Percentiles rank a stretch among this genome's conserved stretches.
Conservation (phyloP, 257 asterid species). For the Solanum tacnaense region DNA sequence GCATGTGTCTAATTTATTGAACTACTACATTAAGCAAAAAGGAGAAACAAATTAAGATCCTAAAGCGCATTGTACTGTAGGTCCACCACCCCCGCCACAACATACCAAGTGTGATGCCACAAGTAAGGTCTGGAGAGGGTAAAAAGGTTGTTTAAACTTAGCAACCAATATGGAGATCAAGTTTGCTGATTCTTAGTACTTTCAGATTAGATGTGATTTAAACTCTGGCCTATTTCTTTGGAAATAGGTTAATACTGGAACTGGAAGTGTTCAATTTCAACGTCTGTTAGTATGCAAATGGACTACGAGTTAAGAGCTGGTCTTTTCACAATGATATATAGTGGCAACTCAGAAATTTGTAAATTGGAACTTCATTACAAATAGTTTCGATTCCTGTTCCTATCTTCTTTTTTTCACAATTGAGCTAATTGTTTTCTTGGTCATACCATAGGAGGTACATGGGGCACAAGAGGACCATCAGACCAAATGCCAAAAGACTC, state of each 20-base stretch:
- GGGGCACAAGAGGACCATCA: slow-evolving; percentile 93
- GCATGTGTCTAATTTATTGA: background rate
- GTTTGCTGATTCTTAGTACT: background rate
- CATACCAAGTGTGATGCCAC: background rate
- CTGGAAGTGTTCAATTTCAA: background rate
- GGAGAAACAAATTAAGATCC: background rate
- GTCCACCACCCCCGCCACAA: background rate
- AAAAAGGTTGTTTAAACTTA: background rate
- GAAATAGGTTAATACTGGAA: background rate
- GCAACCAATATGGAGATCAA: background rate
- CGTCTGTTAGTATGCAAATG: background rate
- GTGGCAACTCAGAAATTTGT: background rate
- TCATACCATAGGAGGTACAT: slow-evolving; percentile 60
- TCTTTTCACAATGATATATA: background rate
- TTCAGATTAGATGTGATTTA: background rate
- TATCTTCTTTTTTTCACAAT: background rate
- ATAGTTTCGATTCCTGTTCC: background rate
- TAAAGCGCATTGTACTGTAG: background rate
- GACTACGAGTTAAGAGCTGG: background rate
- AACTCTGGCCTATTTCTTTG: background rate
- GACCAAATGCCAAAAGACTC: slow-evolving; percentile 93
- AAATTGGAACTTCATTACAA: background rate
- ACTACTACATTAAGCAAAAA: background rate
- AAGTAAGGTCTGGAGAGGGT: background rate
- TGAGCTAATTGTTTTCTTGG: background rate